Evolutionary conservation across 2,329 filamentous ascomycete species (phyloP).

Genomic region (Dryadomyces quercivorus): DNA sequence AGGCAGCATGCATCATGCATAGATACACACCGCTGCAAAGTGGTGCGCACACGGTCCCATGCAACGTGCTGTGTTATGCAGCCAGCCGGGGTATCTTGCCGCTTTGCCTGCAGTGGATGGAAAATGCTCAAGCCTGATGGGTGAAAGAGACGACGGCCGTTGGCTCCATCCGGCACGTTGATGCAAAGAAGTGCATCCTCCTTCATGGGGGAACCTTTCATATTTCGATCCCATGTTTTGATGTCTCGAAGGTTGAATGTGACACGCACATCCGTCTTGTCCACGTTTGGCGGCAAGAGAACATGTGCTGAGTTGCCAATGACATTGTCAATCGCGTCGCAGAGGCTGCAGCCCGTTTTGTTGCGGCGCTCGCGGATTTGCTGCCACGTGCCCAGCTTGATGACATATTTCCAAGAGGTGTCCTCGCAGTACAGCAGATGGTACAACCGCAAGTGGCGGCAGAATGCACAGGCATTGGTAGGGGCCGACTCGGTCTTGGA

Average conservation of each 20-base stretch:
- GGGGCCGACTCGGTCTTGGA: not conserved
- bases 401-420: not conserved
- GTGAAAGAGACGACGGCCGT: constrained; percentile 9
- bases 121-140: constrained; percentile 23
- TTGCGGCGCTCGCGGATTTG: not conserved
- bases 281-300: not conserved
- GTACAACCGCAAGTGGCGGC: not conserved
- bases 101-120: constrained; percentile 7
- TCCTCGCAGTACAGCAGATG: not conserved
- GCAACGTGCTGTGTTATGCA: not conserved
- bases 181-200: not conserved
- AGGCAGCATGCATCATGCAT: not conserved
- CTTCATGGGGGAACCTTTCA: not conserved
- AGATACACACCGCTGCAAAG: not conserved
- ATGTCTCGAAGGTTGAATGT: constrained; percentile 4
- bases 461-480: not conserved
- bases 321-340: not conserved
- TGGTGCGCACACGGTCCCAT: not conserved
- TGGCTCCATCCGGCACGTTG: not conserved
- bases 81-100: not conserved
- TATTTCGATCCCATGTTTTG: not conserved
- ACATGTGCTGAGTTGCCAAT: not conserved
- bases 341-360: not conserved
- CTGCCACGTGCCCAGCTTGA: not conserved
- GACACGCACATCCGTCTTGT: not conserved